phyloP scores from a whole-genome alignment of 352 stramenopile genomes.

The Pythium phragmitis region DNA sequence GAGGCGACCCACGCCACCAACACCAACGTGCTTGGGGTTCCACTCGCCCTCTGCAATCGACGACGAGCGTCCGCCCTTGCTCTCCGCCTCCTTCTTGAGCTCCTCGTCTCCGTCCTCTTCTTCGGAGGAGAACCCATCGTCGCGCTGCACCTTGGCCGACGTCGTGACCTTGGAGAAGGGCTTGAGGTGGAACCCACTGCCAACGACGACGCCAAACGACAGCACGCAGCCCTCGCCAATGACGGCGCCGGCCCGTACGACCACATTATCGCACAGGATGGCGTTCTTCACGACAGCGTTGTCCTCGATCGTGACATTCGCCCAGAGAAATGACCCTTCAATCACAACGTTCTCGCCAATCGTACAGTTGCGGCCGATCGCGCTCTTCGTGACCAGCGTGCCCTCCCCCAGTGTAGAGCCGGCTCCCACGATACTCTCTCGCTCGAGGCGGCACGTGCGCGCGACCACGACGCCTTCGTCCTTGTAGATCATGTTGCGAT shows the following conservation, averaged over 20 bases:
- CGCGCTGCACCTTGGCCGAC: constrained; percentile 41
- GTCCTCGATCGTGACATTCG: constrained; percentile 80
- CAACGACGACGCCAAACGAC: constrained; percentile 82
- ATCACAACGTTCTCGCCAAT: constrained; percentile 77
- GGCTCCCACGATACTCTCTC: constrained; percentile 74
- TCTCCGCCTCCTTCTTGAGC: background rate
- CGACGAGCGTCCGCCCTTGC: constrained; percentile 32
- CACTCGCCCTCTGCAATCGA: constrained; percentile 41
- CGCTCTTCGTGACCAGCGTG: constrained; percentile 54
- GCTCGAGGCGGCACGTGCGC: constrained; percentile 59
- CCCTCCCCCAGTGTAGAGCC: constrained; percentile 56
- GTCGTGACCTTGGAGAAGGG: constrained; percentile 85
- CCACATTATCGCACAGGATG: constrained; percentile 85
- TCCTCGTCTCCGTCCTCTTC: constrained; percentile 46
- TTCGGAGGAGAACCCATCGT: constrained; percentile 78
- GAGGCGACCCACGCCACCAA: constrained; percentile 62
- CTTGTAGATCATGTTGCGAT: constrained; percentile 85
- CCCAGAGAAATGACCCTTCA: constrained; percentile 79
- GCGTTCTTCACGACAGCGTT: constrained; percentile 66
- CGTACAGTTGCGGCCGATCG: constrained; percentile 66
- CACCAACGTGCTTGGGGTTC: constrained; percentile 68
- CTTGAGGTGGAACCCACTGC: constrained; percentile 59
- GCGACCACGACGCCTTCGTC: constrained; percentile 66
- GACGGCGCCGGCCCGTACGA: constrained; percentile 63
- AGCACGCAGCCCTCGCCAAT: constrained; percentile 77